Percentiles rank a stretch among this genome's conserved stretches.
phyloP scores from a whole-genome alignment of 202 grass and related monocot genomes.

The Saccharum hybrid region DNA sequence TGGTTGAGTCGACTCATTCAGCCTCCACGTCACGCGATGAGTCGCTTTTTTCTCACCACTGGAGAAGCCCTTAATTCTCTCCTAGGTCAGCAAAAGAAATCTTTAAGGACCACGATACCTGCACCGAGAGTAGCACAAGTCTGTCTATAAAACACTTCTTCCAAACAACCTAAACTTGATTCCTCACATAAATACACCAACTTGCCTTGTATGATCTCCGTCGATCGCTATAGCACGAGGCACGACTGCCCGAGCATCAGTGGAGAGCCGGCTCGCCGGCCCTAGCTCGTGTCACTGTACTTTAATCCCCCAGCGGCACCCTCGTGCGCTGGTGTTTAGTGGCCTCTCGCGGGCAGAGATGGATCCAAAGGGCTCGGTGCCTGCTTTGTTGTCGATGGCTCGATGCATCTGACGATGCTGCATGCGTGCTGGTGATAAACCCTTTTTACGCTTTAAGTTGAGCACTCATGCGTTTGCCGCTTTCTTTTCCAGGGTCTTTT shows the following conservation, averaged over 20 bases:
- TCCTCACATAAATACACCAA: not conserved
- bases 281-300: constrained; percentile 14
- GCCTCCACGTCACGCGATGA: too few species aligned
- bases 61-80: too few species aligned
- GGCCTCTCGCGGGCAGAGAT: not conserved
- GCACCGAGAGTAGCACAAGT: not conserved
- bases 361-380: not conserved
- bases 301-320: constrained; percentile 36
- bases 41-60: too few species aligned
- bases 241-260: constrained; percentile 17
- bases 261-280: not conserved
- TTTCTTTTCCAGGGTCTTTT: not conserved
- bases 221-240: constrained; percentile 33
- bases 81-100: not conserved
- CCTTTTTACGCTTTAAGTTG: not conserved
- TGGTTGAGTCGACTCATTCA: too few species aligned
- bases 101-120: not conserved
- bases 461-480: not conserved
- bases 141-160: too few species aligned
- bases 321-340: constrained; percentile 31
- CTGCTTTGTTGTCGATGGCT: constrained; percentile 25
- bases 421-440: not conserved
- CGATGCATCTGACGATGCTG: not conserved
- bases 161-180: not conserved
- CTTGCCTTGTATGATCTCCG: constrained; percentile 27